A percentile compares a stretch with the other conserved stretches of the same genome.
Evolutionary conservation across 768 basidiomycete genomes (phyloP).

Genomic region (Rhodosporidiobolus odoratus): DNA sequence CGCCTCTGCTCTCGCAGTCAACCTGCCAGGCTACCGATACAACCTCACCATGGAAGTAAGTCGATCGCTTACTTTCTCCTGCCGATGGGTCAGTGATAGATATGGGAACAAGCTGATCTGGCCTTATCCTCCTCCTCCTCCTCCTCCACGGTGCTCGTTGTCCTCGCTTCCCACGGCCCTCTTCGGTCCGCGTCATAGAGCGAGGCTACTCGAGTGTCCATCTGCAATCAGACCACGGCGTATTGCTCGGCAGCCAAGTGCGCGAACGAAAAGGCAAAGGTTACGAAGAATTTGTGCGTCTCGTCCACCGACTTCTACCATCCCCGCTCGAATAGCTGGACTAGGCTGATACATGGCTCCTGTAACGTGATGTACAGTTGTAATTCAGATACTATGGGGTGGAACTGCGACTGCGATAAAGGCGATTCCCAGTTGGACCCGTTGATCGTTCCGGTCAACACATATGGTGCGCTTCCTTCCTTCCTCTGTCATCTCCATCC

Average conservation of each 20-base stretch:
- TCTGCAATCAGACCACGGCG: constrained; percentile 24
- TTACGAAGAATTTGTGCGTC: constrained; percentile 24
- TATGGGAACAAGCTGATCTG: neutral
- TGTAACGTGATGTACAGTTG: neutral
- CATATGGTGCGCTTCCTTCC: constrained; percentile 3
- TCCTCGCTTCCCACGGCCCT: neutral
- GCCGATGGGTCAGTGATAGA: neutral
- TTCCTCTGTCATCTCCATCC: neutral
- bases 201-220: constrained; percentile 14
- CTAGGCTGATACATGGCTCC: neutral
- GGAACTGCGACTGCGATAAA: constrained; percentile 25
- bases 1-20: neutral
- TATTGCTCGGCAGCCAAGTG: constrained; percentile 15
- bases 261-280: neutral
- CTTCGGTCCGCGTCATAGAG: neutral
- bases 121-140: neutral
- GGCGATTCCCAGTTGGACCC: constrained; percentile 2
- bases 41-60: constrained; percentile 28
- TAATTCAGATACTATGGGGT: constrained; percentile 19
- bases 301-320: neutral
- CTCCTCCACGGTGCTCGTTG: neutral
- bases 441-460: constrained; percentile 13
- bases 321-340: neutral
- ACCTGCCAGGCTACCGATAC: constrained; percentile 19
- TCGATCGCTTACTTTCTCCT: neutral